A percentile compares a stretch with the other conserved stretches of the same genome.
These are phyloP conservation scores for Boletus speciosus DNA, from an alignment of 768 basidiomycete genomes.

Conservation along the genomic window DNA sequence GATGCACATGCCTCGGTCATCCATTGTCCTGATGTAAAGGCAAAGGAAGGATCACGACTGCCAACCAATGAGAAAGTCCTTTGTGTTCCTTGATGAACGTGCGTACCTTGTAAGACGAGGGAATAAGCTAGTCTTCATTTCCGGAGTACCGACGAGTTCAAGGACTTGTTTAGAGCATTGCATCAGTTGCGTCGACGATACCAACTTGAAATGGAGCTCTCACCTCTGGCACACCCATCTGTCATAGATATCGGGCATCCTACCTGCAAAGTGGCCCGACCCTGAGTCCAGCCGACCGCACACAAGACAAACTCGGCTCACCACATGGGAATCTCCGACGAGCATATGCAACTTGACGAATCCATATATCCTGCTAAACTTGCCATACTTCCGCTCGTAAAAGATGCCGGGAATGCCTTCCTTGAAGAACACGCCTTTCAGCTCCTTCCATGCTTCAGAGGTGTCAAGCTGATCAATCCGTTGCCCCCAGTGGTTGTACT, in stretches of 20 bases:
- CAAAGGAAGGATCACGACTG: slow-evolving; percentile 58
- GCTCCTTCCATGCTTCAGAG: slow-evolving; percentile 67
- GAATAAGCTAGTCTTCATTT: slow-evolving; percentile 56
- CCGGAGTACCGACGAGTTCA: slow-evolving; percentile 58
- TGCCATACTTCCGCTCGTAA: slow-evolving; percentile 60
- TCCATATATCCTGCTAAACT: slow-evolving; percentile 58
- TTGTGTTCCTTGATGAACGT: neutral
- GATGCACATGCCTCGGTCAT: slow-evolving; percentile 62
- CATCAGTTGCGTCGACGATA: neutral
- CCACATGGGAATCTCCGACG: slow-evolving; percentile 62
- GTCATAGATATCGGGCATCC: slow-evolving; percentile 80
- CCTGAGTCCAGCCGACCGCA: neutral
- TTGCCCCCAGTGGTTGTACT: slow-evolving; percentile 73
- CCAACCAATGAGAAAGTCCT: neutral
- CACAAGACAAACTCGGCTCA: slow-evolving; percentile 23
- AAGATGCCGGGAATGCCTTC: slow-evolving; percentile 67
- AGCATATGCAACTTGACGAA: slow-evolving; percentile 66
- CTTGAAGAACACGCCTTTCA: slow-evolving; percentile 62
- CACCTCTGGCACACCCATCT: slow-evolving; percentile 67
- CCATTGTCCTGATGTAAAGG: slow-evolving; percentile 80
- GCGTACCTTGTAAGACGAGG: slow-evolving; percentile 59
- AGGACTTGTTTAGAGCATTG: slow-evolving; percentile 39
- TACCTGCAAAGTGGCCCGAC: slow-evolving; percentile 36
- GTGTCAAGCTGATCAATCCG: slow-evolving; percentile 65
- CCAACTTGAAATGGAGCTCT: slow-evolving; percentile 9